A percentile compares a stretch with the other conserved stretches of the same genome.
Evolutionary conservation across 2,329 filamentous ascomycete species (phyloP).

Genomic region (Blastomyces percursus): DNA sequence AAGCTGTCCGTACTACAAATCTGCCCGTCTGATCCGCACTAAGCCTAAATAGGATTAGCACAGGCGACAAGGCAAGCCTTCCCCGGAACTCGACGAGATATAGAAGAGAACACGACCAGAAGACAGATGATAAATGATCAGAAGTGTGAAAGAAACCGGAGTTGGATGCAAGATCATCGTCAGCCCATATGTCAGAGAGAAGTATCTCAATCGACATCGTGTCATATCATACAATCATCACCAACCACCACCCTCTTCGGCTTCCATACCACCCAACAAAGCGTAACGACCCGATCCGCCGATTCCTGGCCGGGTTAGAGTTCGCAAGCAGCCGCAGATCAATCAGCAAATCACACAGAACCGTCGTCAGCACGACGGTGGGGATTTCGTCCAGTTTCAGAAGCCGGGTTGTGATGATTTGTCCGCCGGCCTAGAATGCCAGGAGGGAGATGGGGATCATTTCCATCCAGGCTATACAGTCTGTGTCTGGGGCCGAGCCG

Average conservation of each 20-base stretch:
- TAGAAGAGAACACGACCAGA: neutral
- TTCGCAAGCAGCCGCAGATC: constrained; percentile 22
- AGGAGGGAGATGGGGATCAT: constrained; percentile 30
- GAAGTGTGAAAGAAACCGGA: neutral
- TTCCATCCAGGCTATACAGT: constrained; percentile 28
- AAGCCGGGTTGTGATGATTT: constrained; percentile 30
- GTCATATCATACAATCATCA: neutral
- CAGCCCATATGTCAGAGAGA: neutral
- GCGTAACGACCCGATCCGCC: constrained; percentile 24
- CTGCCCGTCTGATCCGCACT: neutral
- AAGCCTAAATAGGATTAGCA: neutral
- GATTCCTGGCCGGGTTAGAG: constrained; percentile 25
- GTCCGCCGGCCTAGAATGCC: constrained; percentile 33
- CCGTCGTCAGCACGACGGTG: constrained; percentile 32
- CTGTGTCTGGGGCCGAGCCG: constrained; percentile 10
- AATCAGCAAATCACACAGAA: constrained; percentile 31
- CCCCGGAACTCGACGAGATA: no score
- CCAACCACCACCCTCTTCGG: constrained; percentile 7
- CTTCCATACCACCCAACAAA: constrained; percentile 30
- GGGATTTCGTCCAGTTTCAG: constrained; percentile 32
- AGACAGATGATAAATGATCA: neutral
- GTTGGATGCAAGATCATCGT: neutral
- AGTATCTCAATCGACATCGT: neutral
- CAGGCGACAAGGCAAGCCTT: no score
- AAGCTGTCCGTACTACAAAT: neutral